Evolutionary conservation across 352 stramenopile species (phyloP), one percentile per base, ranked within the genome.

Genomic region (Pythium utonaiense): DNA sequence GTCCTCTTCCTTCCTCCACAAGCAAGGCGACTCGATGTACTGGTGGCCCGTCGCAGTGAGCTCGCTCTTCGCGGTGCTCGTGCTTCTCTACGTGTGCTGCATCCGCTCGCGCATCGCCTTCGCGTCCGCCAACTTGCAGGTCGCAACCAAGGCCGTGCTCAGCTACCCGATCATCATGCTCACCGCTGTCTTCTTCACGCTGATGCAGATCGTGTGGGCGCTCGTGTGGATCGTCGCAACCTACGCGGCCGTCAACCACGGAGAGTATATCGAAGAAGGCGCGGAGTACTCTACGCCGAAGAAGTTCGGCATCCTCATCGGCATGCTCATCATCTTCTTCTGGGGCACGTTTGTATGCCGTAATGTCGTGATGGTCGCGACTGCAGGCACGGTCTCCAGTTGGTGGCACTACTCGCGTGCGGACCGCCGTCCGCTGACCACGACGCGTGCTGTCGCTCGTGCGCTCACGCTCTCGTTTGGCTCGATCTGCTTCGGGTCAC

Each of bases 311-410:
- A 73, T 86, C 13, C 84, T 88, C 56, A 60, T 93, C 6, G 87
- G 82, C 40, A 83, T 95, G 62, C 73, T 90, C 9, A 62, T 85
- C 34, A 96, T 97, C 60, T 96, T 90, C 62, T 81, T 96, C 64
- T 98, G 90, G 90, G 81, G 71, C 2, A 77, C 66, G 33, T 75
- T 75, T 25, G 78, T 94, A 36, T 71, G 75, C 42, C 69, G 66
- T 53, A 97, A 97, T 70, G 77, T 95, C 33, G 66, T 97, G 25
- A 88, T 93, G 61, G 76, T 86, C 17, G 81, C 86, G 22, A 88
- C 89, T 0, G 82, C 86, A 2, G 90, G 89, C 19, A 89, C 80
- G 6, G 83, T 97, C 17, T 87, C 75, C 21, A 93, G 77, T 50
- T 98, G 92, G 92, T 78, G 81, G 77, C 66, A 87, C 57, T 69